Evolutionary conservation across 257 asterid species (phyloP), one percentile per base, ranked within the genome.

Genomic region (Phtheirospermum japonicum): DNA sequence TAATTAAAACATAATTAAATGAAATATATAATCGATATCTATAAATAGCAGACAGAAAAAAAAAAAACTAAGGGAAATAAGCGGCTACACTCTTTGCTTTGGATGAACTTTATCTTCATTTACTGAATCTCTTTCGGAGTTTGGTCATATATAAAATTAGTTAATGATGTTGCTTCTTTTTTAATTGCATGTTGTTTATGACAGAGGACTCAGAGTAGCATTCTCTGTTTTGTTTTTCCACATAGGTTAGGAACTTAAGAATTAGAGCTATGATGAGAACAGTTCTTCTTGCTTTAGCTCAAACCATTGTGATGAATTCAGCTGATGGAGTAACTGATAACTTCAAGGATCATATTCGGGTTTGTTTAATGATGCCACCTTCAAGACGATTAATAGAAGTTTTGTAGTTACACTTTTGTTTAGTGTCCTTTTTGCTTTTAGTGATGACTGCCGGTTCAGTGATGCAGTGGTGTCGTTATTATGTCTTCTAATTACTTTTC

Each of bases 251-350:
- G 74, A 90, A 90, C 82, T 77, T 87, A 68, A 85, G 97, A 65
- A 87, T 90, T 82, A 96, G 97, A 76, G 97, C 95, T 66, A 87
- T 85, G 96, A 79, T 83, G 87, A 85, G 85, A 77, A 87, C 96
- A 58, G 70, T 90, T 67, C 91, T 90, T 69, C 95, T 95, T 40
- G 97, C 96, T 66, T 76, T 90, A 77, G 97, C 95, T 67, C 96
- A 90, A 71, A 96, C 96, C 65, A 61, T 87, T 67, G 92, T 75
- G 63, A 78, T 83, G 79, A 82, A 76, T 73, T 80, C 80, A 20
- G 46, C 64, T 69, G n/a, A n/a, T n/a, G 80, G 74, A 78, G 65
- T 67, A 52, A 54, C 72, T 76, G 85, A 60, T 71, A 80, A 74
- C 67, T 56, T 71, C 78, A 90, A 90, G 80, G 88, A 85, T 57